Evolutionary conservation across 192 early-diverging fungal species (phyloP).

Genomic region (Geranomyces variabilis): DNA sequence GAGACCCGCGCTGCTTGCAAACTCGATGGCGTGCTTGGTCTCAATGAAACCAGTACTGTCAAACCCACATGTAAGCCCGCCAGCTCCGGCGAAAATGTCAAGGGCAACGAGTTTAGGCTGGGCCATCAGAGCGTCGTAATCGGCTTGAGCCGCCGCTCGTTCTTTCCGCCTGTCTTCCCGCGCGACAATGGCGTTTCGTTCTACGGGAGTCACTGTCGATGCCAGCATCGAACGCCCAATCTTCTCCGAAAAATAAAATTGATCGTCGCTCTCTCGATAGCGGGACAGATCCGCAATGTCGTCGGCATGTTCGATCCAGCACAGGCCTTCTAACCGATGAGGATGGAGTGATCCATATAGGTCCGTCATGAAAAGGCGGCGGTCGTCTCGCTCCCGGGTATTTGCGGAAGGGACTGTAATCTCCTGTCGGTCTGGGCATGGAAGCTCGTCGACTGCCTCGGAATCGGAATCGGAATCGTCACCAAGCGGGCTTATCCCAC

Average conservation of each 20-base stretch:
- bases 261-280: conserved; percentile 22
- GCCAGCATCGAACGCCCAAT: conserved; percentile 12
- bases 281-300: conserved; percentile 41
- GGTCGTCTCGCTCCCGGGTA: conserved; percentile 37
- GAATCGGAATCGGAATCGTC: background rate
- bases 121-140: background rate
- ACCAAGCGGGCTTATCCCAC: too few relatives aligned
- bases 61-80: conserved; percentile 68
- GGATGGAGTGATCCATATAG: conserved; percentile 28
- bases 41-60: conserved; percentile 59
- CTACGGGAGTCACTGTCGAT: background rate
- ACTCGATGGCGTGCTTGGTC: conserved; percentile 68
- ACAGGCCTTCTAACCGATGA: conserved; percentile 53
- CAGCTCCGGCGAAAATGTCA: conserved; percentile 74
- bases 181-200: background rate
- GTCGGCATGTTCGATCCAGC: conserved; percentile 57
- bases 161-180: background rate
- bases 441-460: background rate
- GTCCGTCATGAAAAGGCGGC: conserved; percentile 53
- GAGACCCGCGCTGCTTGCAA: conserved; percentile 56
- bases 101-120: conserved; percentile 50
- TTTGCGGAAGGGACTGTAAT: background rate
- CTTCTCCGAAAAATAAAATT: conserved; percentile 25
- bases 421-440: background rate
- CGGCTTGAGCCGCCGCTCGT: background rate